These are phyloP conservation scores for Flaveria brownii DNA, from an alignment of 129 eudicot genomes.

Conservation along the genomic window DNA sequence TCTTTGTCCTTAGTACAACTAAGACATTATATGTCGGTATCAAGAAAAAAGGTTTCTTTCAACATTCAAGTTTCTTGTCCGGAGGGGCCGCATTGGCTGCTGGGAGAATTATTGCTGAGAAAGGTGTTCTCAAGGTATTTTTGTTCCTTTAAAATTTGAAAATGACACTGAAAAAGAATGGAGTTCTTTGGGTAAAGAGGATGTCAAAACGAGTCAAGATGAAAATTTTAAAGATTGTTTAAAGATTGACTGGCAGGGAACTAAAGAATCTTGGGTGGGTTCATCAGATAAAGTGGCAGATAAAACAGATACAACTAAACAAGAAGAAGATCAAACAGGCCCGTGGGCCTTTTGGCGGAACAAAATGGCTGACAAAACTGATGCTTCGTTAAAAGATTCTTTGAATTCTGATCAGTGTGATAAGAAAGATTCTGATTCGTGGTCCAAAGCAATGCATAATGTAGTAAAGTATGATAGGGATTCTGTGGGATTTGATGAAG, in stretches of 20 bases:
- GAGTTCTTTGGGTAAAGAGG: slow-evolving; percentile 17
- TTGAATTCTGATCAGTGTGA: not conserved
- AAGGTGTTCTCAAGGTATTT: slow-evolving; percentile 35
- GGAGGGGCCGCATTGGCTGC: slow-evolving; percentile 97
- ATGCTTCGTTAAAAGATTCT: slow-evolving; percentile 10
- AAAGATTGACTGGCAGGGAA: not conserved
- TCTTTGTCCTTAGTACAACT: too few relatives aligned
- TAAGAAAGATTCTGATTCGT: slow-evolving; percentile 18
- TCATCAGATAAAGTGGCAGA: not conserved
- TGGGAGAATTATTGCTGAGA: slow-evolving; percentile 74
- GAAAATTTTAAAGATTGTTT: slow-evolving; percentile 1
- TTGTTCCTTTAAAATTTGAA: not conserved
- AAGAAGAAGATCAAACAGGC: not conserved
- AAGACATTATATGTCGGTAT: too few relatives aligned
- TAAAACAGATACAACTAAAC: not conserved
- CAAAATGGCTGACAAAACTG: slow-evolving; percentile 14
- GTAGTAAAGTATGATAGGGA: not conserved
- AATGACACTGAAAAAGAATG: not conserved
- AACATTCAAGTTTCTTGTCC: too few relatives aligned
- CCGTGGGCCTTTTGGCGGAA: not conserved
- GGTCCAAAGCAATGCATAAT: slow-evolving; percentile 8
- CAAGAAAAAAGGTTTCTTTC: too few relatives aligned
- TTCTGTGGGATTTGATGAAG: not conserved
- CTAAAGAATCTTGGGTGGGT: too few relatives aligned
- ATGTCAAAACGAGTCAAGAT: not conserved